Evolutionary conservation across 495 filamentous ascomycete species (phyloP).

Genomic region (Ramalina intermedia): DNA sequence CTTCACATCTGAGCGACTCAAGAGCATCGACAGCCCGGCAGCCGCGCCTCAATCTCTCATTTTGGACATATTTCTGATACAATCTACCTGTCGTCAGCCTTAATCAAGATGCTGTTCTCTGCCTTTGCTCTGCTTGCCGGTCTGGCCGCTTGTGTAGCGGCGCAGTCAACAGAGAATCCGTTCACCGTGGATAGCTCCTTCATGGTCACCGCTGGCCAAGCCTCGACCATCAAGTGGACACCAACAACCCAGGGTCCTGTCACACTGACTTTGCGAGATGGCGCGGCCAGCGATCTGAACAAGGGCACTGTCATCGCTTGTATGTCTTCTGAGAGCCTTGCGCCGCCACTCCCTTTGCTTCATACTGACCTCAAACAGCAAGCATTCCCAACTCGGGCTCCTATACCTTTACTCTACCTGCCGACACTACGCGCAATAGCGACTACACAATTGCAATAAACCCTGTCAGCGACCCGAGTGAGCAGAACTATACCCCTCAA

Average conservation of each 20-base stretch:
- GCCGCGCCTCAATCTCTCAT: too few relatives aligned
- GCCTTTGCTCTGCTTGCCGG: slow-evolving; percentile 24
- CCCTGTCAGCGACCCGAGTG: slow-evolving; percentile 25
- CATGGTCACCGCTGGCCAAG: slow-evolving; percentile 35
- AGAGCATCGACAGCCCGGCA: too few relatives aligned
- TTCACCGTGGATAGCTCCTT: slow-evolving; percentile 37
- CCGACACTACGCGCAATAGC: slow-evolving; percentile 25
- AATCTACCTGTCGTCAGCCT: too few relatives aligned
- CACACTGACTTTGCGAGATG: slow-evolving; percentile 38
- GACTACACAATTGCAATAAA: slow-evolving; percentile 49
- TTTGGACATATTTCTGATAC: too few relatives aligned
- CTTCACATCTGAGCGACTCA: too few relatives aligned
- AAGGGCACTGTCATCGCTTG: slow-evolving; percentile 36
- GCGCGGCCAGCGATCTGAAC: slow-evolving; percentile 28
- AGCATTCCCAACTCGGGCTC: slow-evolving; percentile 40
- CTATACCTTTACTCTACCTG: slow-evolving; percentile 39
- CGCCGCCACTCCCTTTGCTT: background rate
- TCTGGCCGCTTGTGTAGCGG: slow-evolving; percentile 26
- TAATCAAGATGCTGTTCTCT: slow-evolving; percentile 28
- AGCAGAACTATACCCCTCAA: slow-evolving; percentile 44
- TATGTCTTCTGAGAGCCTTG: slow-evolving; percentile 22
- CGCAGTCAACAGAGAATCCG: slow-evolving; percentile 27
- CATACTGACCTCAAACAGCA: slow-evolving; percentile 22
- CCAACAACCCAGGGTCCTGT: slow-evolving; percentile 38
- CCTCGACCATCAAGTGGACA: slow-evolving; percentile 40